phyloP scores from a whole-genome alignment of 208 protist genomes.

The Trichomonas tenax region DNA sequence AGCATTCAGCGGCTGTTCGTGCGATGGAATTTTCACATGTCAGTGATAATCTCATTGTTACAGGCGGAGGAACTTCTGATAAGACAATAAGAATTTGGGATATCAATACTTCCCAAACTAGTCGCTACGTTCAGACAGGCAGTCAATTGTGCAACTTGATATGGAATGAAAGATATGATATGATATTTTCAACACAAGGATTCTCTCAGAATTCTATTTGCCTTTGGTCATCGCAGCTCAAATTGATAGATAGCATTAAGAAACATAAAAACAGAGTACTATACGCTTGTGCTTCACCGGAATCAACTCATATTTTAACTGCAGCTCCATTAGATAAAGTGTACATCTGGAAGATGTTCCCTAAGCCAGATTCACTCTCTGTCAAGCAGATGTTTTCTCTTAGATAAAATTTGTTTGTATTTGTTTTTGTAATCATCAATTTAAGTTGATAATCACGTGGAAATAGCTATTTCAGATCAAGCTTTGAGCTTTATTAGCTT shows the following conservation, averaged over 20 bases:
- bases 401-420: neutral
- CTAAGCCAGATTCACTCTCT: neutral
- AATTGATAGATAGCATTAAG: neutral
- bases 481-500: too few species aligned
- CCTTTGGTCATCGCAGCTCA: neutral
- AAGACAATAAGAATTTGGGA: neutral
- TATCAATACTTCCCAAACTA: neutral
- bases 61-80: neutral
- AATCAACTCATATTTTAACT: neutral
- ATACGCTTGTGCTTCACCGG: neutral
- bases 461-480: too few species aligned
- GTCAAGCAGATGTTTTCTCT: neutral
- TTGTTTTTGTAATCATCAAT: neutral
- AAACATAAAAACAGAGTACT: neutral
- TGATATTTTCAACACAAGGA: neutral
- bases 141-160: neutral
- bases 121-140: neutral
- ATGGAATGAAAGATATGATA: neutral
- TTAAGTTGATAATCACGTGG: too few species aligned
- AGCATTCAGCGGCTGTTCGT: neutral
- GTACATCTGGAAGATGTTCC: neutral
- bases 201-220: neutral
- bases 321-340: neutral
- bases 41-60: neutral
- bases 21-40: neutral